Conservation (phyloP, 108 stramenopile genomes). For the Fragilariopsis cylindrus region DNA sequence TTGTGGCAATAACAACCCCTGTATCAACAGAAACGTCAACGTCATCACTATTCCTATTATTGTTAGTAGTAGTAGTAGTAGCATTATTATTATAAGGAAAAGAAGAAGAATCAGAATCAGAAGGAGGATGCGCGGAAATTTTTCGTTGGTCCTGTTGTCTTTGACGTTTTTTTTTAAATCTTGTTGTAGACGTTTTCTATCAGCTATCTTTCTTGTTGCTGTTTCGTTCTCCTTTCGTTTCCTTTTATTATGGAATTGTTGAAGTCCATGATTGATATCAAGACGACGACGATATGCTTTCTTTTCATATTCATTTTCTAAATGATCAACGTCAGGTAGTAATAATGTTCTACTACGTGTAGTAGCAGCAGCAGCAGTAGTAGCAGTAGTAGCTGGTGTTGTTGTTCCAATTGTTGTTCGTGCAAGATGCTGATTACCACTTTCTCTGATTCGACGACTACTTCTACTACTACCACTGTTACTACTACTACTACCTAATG, state of each 20-base stretch:
- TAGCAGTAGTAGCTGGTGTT: no score
- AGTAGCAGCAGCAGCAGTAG: no score
- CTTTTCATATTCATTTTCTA: no score
- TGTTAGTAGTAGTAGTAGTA: no score
- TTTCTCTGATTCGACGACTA: no score
- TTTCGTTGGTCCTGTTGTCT: background rate
- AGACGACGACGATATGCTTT: background rate
- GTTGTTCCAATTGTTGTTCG: background rate
- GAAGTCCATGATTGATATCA: background rate
- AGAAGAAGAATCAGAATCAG: no score
- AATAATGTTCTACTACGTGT: no score
- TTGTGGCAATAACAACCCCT: no score
- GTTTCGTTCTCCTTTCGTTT: background rate
- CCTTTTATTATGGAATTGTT: background rate
- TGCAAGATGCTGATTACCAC: background rate
- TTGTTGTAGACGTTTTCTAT: background rate
- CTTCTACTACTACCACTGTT: background rate
- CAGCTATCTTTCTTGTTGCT: background rate
- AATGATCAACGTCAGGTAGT: no score
- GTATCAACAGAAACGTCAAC: no score
- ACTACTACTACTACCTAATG: background rate
- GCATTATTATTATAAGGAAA: no score
- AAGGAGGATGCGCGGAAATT: background rate
- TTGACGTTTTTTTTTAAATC: background rate
- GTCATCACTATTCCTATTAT: no score